Evolutionary conservation across 371 early-diverging fungal genomes (phyloP).

Genomic region (Lichtheimia ornata): DNA sequence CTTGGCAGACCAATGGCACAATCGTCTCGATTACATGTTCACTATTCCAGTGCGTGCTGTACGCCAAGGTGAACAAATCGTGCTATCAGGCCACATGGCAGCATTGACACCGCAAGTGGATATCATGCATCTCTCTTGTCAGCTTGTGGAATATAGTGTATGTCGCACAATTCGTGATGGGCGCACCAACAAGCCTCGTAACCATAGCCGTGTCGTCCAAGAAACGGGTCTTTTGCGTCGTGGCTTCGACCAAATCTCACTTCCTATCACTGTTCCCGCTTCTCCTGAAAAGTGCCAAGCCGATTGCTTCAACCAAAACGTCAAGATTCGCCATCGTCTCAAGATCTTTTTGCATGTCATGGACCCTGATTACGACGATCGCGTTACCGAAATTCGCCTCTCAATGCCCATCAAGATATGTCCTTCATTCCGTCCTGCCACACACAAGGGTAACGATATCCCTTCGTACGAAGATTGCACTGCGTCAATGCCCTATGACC

Average conservation of each 20-base stretch:
- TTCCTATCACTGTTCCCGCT: constrained; percentile 18
- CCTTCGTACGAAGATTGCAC: constrained; percentile 35
- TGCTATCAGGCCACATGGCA: constrained; percentile 27
- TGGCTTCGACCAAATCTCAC: background rate
- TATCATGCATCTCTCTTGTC: constrained; percentile 30
- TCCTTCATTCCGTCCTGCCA: background rate
- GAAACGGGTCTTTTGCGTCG: background rate
- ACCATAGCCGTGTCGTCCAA: constrained; percentile 4
- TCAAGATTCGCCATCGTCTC: constrained; percentile 38
- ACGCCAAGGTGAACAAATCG: constrained; percentile 34
- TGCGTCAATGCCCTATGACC: constrained; percentile 37
- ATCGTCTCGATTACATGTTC: constrained; percentile 42
- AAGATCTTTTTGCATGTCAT: constrained; percentile 32
- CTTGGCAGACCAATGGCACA: constrained; percentile 36
- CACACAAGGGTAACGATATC: constrained; percentile 6
- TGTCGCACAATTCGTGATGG: constrained; percentile 14
- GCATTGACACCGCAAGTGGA: constrained; percentile 24
- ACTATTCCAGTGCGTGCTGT: constrained; percentile 34
- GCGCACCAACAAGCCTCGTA: background rate
- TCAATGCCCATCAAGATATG: constrained; percentile 28
- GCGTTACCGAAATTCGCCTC: constrained; percentile 36
- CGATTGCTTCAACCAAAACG: constrained; percentile 29
- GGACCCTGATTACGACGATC: constrained; percentile 33
- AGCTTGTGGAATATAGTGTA: constrained; percentile 38
- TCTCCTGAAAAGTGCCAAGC: constrained; percentile 21